These are phyloP conservation scores for Globisporangium paroecandrum DNA, from an alignment of 352 stramenopile genomes.

Conservation along the genomic window DNA sequence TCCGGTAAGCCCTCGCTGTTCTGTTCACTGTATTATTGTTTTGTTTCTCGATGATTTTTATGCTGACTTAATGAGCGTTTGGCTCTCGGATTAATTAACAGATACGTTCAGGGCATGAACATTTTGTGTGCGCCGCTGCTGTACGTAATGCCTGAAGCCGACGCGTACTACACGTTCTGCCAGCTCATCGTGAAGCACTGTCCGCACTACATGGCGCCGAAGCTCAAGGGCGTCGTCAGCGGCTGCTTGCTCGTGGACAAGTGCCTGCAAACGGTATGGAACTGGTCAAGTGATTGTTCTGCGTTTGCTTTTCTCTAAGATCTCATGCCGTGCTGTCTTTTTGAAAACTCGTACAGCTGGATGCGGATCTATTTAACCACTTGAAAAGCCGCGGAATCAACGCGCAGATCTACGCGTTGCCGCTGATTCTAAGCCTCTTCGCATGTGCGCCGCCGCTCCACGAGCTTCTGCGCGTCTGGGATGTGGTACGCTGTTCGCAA, in stretches of 20 bases:
- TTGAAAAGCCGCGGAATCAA: slow-evolving; percentile 73
- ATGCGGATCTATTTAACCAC: slow-evolving; percentile 80
- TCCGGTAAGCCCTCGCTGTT: slow-evolving; percentile 11
- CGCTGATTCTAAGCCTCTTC: slow-evolving; percentile 87
- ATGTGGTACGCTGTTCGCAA: slow-evolving; percentile 54
- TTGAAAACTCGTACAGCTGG: slow-evolving; percentile 27
- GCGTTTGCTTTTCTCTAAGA: not conserved
- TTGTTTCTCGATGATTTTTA: no score
- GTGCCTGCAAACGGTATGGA: slow-evolving; percentile 57
- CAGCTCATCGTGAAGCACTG: slow-evolving; percentile 85
- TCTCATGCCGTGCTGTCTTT: not conserved
- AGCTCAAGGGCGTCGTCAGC: slow-evolving; percentile 81
- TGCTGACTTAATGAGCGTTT: no score
- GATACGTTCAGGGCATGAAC: slow-evolving; percentile 94
- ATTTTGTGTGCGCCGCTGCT: slow-evolving; percentile 86
- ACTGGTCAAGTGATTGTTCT: not conserved
- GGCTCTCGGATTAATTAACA: no score
- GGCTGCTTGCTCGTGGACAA: slow-evolving; percentile 82
- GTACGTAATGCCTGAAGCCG: slow-evolving; percentile 90
- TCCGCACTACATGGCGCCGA: slow-evolving; percentile 87
- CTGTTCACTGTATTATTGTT: no score
- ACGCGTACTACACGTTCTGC: slow-evolving; percentile 90
- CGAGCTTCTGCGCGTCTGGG: slow-evolving; percentile 88
- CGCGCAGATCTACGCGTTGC: slow-evolving; percentile 83
- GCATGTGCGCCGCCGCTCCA: slow-evolving; percentile 87